Percentiles rank a stretch among this genome's conserved stretches.
These are phyloP conservation scores for Stachybotrys chartarum DNA, from an alignment of 2,329 filamentous ascomycete genomes.

Conservation along the genomic window DNA sequence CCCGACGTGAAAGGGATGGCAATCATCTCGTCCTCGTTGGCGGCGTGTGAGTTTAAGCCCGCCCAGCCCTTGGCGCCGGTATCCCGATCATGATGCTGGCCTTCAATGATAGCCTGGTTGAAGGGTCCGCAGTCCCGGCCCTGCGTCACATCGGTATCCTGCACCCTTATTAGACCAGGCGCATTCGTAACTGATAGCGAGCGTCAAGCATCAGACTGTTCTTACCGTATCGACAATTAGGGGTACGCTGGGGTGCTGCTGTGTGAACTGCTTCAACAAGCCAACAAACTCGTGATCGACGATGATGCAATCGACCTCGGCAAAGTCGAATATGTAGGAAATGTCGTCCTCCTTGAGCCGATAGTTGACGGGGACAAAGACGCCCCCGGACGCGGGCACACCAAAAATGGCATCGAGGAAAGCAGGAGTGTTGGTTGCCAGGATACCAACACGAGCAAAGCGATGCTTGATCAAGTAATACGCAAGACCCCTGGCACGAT, in stretches of 20 bases:
- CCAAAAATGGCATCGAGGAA: conserved; percentile 90
- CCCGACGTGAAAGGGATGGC: conserved; percentile 92
- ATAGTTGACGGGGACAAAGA: conserved; percentile 62
- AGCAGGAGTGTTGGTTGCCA: conserved; percentile 88
- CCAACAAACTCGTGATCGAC: conserved; percentile 73
- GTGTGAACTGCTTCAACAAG: conserved; percentile 61
- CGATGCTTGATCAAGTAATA: conserved; percentile 76
- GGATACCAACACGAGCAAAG: conserved; percentile 71
- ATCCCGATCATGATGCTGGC: conserved; percentile 62
- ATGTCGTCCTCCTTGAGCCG: conserved; percentile 77
- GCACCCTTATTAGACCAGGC: conserved; percentile 9
- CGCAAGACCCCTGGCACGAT: conserved; percentile 78
- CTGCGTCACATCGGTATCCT: conserved; percentile 72
- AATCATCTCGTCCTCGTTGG: conserved; percentile 72
- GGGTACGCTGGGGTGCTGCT: conserved; percentile 53
- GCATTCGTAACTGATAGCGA: background rate
- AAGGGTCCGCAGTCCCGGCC: conserved; percentile 73
- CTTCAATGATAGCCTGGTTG: conserved; percentile 76
- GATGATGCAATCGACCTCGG: conserved; percentile 80
- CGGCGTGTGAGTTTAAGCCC: conserved; percentile 61
- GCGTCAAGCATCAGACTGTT: background rate
- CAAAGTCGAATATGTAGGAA: conserved; percentile 81
- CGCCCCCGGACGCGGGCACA: conserved; percentile 71
- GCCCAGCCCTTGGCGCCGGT: conserved; percentile 67
- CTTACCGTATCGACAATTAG: conserved; percentile 65